Evolutionary conservation across 2,329 filamentous ascomycete genomes (phyloP), one percentile per base, ranked within the genome.

Genomic region (Laburnicola sp.): DNA sequence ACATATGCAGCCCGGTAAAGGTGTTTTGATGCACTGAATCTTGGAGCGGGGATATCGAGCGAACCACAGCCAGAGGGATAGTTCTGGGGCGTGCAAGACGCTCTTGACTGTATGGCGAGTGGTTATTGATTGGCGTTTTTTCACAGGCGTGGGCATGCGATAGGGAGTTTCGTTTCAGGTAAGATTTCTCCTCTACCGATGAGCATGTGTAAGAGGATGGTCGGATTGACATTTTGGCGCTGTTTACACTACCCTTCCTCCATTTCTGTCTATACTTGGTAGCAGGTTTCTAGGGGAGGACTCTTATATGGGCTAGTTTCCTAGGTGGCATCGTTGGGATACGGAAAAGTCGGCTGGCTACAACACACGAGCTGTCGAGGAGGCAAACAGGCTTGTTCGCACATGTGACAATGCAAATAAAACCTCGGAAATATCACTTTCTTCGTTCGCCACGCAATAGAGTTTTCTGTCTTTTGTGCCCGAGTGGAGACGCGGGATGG

Each of bases 261-360:
- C 45, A 49, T 53, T 64, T 62, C 59, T 62, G 58, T 66, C 51
- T 64, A 64, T 62, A 63, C 53, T 56, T 55, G 53, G 61, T 51
- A 43, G 26, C 10, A 45, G 30, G 35, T 28, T 45, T 36, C n/a
- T 37, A 23, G 39, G 41, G 28, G 35, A 36, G 30, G 39, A 21
- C 6, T 40, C 10, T 27, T 16, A 27, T 11, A 39, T 34, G 30
- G 31, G 28, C 11, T 8, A 27, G 38, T 45, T 37, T 25, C 26
- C 27, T 35, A 9, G 38, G 48, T 22, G 55, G 49, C 50, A 53
- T 55, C 41, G 31, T 32, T 53, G 38, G 39, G 38, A 51, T 51
- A 50, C 41, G 44, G 34, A 54, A 52, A 54, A 52, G 40, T 54
- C 48, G 50, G 44, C 44, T 50, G 28, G 39, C 34, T n/a, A n/a